Conservation (phyloP, 2,329 filamentous ascomycete species). For the Ambrosiella beaveri region DNA sequence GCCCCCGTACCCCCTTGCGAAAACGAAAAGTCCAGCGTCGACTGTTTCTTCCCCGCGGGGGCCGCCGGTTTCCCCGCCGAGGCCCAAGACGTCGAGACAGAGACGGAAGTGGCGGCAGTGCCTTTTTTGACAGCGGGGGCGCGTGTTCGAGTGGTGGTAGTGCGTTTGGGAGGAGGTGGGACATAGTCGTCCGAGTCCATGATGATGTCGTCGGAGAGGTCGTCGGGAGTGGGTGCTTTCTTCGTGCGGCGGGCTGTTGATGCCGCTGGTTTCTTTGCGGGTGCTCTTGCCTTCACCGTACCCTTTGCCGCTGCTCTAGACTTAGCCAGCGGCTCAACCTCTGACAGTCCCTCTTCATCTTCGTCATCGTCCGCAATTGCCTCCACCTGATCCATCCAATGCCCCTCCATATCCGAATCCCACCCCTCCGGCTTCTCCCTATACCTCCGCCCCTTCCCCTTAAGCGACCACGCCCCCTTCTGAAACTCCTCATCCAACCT, state of each 20-base stretch:
- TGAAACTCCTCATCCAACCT: conserved; percentile 56
- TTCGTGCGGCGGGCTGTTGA: conserved; percentile 16
- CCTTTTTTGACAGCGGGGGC: neutral
- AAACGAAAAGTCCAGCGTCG: conserved; percentile 36
- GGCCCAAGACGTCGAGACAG: neutral
- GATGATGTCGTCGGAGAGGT: conserved; percentile 35
- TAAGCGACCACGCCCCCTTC: conserved; percentile 36
- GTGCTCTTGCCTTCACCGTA: conserved; percentile 20
- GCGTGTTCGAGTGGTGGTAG: conserved; percentile 15
- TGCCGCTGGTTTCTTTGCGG: conserved; percentile 24
- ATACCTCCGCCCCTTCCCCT: conserved; percentile 24
- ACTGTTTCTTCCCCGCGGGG: conserved; percentile 23
- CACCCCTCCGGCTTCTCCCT: conserved; percentile 53
- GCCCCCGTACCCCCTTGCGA: conserved; percentile 19
- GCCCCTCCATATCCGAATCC: conserved; percentile 79
- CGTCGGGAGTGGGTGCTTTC: conserved; percentile 23
- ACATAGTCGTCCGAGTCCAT: conserved; percentile 20
- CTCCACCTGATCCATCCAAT: conserved; percentile 65
- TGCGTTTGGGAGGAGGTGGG: conserved; percentile 15
- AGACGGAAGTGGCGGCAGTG: too few relatives aligned
- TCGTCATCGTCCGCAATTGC: conserved; percentile 36
- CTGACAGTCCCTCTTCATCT: conserved; percentile 29
- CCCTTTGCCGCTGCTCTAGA: conserved; percentile 20
- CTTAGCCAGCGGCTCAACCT: conserved; percentile 20
- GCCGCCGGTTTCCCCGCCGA: neutral